Percentiles rank a stretch among this genome's conserved stretches.
These are phyloP conservation scores for Metarhizium robertsii DNA, from an alignment of 2,329 filamentous ascomycete genomes.

Conservation along the genomic window DNA sequence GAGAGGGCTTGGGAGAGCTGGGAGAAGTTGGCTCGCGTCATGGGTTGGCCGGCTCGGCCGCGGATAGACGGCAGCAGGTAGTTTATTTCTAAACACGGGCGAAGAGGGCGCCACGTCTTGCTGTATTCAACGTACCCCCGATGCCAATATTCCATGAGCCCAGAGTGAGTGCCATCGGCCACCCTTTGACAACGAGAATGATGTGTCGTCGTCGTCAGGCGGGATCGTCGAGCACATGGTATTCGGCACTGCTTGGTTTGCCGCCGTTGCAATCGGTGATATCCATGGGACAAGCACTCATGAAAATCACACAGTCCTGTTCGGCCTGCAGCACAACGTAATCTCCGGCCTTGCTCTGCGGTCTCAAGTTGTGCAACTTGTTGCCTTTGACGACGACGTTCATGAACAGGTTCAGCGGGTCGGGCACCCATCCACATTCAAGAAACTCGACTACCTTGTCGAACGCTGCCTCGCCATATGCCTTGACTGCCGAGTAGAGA, in stretches of 20 bases:
- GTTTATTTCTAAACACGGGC: too few relatives aligned
- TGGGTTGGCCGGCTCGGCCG: conserved; percentile 6
- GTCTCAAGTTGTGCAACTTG: background rate
- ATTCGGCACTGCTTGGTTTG: background rate
- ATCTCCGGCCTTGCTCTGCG: background rate
- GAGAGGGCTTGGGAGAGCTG: conserved; percentile 9
- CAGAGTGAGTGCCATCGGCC: too few relatives aligned
- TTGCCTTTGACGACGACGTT: background rate
- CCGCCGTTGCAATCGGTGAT: background rate
- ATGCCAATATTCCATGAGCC: too few relatives aligned
- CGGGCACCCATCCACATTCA: background rate
- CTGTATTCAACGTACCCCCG: too few relatives aligned
- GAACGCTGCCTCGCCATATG: background rate
- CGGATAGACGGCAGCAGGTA: too few relatives aligned
- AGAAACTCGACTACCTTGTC: background rate
- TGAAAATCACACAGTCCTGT: background rate
- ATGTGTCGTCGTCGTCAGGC: too few relatives aligned
- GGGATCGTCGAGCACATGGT: background rate
- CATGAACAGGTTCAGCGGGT: background rate
- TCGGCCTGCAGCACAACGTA: background rate
- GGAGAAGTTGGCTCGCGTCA: conserved; percentile 7
- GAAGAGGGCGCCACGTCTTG: too few relatives aligned
- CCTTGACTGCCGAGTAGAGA: too few relatives aligned
- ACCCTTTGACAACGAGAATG: too few relatives aligned
- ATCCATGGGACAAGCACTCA: background rate